Evolutionary conservation across 2,329 filamentous ascomycete genomes (phyloP).

Genomic region (Claviceps sp.): DNA sequence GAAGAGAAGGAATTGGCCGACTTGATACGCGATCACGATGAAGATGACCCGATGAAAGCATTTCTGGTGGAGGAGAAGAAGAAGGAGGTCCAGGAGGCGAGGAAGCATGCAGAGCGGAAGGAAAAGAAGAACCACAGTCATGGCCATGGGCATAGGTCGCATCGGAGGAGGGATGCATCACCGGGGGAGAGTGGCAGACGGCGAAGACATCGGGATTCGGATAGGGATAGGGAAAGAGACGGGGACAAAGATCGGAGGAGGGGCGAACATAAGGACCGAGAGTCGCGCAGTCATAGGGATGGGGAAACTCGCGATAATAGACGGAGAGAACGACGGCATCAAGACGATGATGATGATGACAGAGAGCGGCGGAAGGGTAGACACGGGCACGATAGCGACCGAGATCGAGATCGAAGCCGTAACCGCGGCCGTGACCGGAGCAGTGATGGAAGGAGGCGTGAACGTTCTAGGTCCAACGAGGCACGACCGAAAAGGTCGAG

Average conservation of each 20-base stretch:
- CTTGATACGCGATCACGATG: slow-evolving; percentile 69
- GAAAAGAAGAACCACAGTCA: slow-evolving; percentile 35
- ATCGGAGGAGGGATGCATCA: slow-evolving; percentile 20
- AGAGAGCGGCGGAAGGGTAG: slow-evolving; percentile 3
- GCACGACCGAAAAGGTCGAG: slow-evolving; percentile 14
- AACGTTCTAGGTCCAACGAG: slow-evolving; percentile 17
- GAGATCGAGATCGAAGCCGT: slow-evolving; percentile 14
- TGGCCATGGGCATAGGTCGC: slow-evolving; percentile 16
- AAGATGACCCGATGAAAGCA: slow-evolving; percentile 95
- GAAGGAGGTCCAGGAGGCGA: slow-evolving; percentile 65
- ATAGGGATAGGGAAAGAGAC: slow-evolving; percentile 10
- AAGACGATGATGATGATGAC: slow-evolving; percentile 13
- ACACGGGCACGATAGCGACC: slow-evolving; percentile 9
- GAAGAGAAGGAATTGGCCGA: slow-evolving; percentile 72
- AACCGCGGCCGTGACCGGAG: slow-evolving; percentile 4
- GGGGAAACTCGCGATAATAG: slow-evolving; percentile 10
- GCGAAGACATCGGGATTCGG: slow-evolving; percentile 7
- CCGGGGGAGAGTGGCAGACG: slow-evolving; percentile 15
- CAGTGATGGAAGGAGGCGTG: slow-evolving; percentile 15
- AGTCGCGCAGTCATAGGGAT: slow-evolving; percentile 4
- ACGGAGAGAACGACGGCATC: slow-evolving; percentile 12
- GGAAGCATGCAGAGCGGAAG: slow-evolving; percentile 36
- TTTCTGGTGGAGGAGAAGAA: slow-evolving; percentile 85
- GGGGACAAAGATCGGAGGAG: slow-evolving; percentile 9
- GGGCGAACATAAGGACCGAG: slow-evolving; percentile 4